Percentiles rank a stretch among this genome's conserved stretches.
These are phyloP conservation scores for Alternaria sp. DNA, from an alignment of 2,329 filamentous ascomycete species.

Conservation along the genomic window DNA sequence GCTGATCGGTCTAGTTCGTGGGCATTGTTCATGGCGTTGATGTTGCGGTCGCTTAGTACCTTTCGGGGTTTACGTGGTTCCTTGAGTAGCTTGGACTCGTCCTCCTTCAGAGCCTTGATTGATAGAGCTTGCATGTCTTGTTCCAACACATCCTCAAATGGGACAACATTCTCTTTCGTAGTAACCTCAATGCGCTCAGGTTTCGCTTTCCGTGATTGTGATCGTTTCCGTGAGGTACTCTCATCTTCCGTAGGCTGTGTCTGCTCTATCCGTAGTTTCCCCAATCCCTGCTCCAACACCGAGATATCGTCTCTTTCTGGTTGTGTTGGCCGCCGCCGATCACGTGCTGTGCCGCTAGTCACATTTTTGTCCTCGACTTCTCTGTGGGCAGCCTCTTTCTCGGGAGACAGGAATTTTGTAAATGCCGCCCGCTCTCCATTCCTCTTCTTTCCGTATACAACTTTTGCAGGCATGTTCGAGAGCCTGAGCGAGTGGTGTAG, in stretches of 20 bases:
- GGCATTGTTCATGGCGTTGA: conserved; percentile 16
- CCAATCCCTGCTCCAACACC: conserved; percentile 16
- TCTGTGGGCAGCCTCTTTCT: conserved; percentile 28
- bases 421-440: conserved; percentile 39
- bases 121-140: conserved; percentile 11
- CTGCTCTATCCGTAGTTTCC: conserved; percentile 8
- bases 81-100: conserved; percentile 4
- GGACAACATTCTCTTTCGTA: conserved; percentile 12
- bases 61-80: conserved; percentile 14
- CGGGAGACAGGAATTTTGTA: conserved; percentile 38
- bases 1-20: background rate
- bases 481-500: conserved; percentile 10
- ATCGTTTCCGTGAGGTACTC: conserved; percentile 14
- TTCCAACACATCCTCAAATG: conserved; percentile 12
- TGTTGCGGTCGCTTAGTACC: conserved; percentile 20
- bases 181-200: background rate
- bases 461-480: conserved; percentile 31
- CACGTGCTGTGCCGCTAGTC: conserved; percentile 5
- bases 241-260: conserved; percentile 5
- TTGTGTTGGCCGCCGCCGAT: conserved; percentile 11
- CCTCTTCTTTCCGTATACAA: conserved; percentile 35
- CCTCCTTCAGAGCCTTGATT: conserved; percentile 3
- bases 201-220: conserved; percentile 13
- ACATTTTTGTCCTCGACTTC: conserved; percentile 1
- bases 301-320: conserved; percentile 4